These are phyloP conservation scores for Candida incommunis DNA, from an alignment of 805 yeast species.

Conservation along the genomic window DNA sequence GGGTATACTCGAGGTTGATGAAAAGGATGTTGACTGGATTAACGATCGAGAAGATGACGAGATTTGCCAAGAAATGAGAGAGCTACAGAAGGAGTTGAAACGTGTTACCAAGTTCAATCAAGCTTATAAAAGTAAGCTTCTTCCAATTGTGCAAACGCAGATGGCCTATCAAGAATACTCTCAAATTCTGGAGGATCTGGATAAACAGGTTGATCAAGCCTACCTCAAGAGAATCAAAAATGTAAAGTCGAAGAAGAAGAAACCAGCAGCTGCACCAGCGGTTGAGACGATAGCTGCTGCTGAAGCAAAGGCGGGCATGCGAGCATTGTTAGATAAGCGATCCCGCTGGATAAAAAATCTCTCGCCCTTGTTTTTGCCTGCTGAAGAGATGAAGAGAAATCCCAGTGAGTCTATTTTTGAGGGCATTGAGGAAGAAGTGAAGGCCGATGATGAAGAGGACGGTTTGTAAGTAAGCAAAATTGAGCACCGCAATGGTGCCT, in stretches of 20 bases:
- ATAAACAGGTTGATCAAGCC: constrained; percentile 93
- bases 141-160: constrained; percentile 71
- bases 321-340: constrained; percentile 73
- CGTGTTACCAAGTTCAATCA: constrained; percentile 49
- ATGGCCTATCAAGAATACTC: constrained; percentile 91
- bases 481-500: no score
- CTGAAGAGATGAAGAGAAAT: constrained; percentile 59
- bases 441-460: constrained; percentile 24
- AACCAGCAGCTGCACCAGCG: constrained; percentile 14
- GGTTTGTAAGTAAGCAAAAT: no score
- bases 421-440: constrained; percentile 29
- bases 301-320: constrained; percentile 64
- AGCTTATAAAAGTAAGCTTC: constrained; percentile 46
- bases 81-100: constrained; percentile 52
- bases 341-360: constrained; percentile 78
- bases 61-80: constrained; percentile 68
- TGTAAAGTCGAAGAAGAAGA: constrained; percentile 51
- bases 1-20: constrained; percentile 48
- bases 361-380: constrained; percentile 66
- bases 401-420: constrained; percentile 51
- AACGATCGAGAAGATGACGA: constrained; percentile 85
- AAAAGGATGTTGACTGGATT: constrained; percentile 52
- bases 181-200: constrained; percentile 81
- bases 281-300: constrained; percentile 22
- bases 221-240: constrained; percentile 71